Conservation (phyloP, 345 rosid species). For the Ceriops tagal region DNA sequence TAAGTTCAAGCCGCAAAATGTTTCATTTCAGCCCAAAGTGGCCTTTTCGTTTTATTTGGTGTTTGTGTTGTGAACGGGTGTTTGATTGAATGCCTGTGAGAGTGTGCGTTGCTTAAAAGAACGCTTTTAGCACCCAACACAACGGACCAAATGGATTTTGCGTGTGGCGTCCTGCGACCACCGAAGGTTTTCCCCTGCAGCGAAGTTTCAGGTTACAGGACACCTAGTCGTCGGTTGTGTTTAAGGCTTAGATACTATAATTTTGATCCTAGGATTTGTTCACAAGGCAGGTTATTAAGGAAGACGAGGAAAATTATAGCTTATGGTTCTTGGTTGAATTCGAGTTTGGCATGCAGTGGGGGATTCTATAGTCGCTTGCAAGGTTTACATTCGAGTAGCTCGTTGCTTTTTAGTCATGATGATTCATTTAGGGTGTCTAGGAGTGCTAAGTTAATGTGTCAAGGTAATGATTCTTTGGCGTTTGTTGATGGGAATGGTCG, state of each 20-base stretch:
- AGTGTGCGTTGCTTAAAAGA: conserved; percentile 12
- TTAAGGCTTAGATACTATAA: conserved; percentile 37
- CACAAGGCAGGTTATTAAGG: conserved; percentile 21
- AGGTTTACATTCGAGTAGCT: conserved; percentile 22
- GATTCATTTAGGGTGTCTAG: conserved; percentile 28
- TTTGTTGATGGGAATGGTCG: conserved; percentile 56
- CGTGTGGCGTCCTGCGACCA: conserved; percentile 46
- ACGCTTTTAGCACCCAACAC: background rate
- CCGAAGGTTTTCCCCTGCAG: conserved; percentile 32
- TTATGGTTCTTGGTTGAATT: conserved; percentile 27
- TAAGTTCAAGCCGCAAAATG: background rate
- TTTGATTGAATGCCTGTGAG: conserved; percentile 34
- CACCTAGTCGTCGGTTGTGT: conserved; percentile 26
- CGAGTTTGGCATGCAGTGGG: conserved; percentile 28
- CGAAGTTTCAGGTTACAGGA: conserved; percentile 32
- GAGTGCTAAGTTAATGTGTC: conserved; percentile 43
- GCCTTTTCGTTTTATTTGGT: background rate
- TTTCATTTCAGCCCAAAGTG: background rate
- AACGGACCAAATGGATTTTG: conserved; percentile 47
- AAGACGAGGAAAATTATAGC: conserved; percentile 27
- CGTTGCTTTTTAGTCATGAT: conserved; percentile 24
- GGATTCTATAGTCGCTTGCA: conserved; percentile 31
- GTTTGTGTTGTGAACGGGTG: conserved; percentile 23
- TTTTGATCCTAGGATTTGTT: conserved; percentile 28
- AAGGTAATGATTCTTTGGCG: conserved; percentile 58